These are phyloP conservation scores for Nigrospora sphaerica DNA, from an alignment of 2,329 filamentous ascomycete genomes.

Conservation along the genomic window DNA sequence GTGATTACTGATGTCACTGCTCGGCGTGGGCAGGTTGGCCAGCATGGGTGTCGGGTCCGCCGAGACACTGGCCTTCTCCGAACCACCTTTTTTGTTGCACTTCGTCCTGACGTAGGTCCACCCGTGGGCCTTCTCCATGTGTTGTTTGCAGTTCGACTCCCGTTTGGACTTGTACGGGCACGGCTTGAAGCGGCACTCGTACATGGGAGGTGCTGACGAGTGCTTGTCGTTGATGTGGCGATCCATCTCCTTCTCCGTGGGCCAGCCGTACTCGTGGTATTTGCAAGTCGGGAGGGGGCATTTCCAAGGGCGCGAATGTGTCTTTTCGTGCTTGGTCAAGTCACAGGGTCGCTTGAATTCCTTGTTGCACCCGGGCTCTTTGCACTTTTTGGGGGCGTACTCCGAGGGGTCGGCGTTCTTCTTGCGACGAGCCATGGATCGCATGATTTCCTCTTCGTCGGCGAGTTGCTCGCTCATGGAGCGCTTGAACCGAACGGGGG, in stretches of 20 bases:
- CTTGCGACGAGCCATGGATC: slow-evolving; percentile 93
- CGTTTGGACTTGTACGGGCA: slow-evolving; percentile 95
- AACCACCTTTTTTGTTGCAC: slow-evolving; percentile 62
- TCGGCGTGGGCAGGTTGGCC: slow-evolving; percentile 56
- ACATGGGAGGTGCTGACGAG: slow-evolving; percentile 70
- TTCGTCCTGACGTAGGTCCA: slow-evolving; percentile 91
- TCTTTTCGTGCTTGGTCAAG: slow-evolving; percentile 96
- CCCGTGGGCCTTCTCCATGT: slow-evolving; percentile 95
- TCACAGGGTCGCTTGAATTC: slow-evolving; percentile 97
- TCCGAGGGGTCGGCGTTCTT: slow-evolving; percentile 86
- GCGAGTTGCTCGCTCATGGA: slow-evolving; percentile 63
- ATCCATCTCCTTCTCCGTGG: slow-evolving; percentile 95
- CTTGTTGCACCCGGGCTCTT: slow-evolving; percentile 71
- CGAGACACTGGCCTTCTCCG: slow-evolving; percentile 30
- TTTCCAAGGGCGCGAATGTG: slow-evolving; percentile 94
- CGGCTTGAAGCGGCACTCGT: slow-evolving; percentile 72
- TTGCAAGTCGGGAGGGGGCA: slow-evolving; percentile 79
- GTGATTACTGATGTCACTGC: slow-evolving; percentile 47
- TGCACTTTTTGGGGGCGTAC: slow-evolving; percentile 72
- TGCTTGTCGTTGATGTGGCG: slow-evolving; percentile 97
- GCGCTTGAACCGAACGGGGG: slow-evolving; percentile 52
- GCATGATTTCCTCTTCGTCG: slow-evolving; percentile 75
- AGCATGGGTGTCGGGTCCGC: slow-evolving; percentile 51
- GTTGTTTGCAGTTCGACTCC: slow-evolving; percentile 94
- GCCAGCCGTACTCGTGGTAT: slow-evolving; percentile 85